A percentile compares a stretch with the other conserved stretches of the same genome.
Conservation (phyloP, 108 stramenopile species). For the Pelagomonas calceolata region DNA sequence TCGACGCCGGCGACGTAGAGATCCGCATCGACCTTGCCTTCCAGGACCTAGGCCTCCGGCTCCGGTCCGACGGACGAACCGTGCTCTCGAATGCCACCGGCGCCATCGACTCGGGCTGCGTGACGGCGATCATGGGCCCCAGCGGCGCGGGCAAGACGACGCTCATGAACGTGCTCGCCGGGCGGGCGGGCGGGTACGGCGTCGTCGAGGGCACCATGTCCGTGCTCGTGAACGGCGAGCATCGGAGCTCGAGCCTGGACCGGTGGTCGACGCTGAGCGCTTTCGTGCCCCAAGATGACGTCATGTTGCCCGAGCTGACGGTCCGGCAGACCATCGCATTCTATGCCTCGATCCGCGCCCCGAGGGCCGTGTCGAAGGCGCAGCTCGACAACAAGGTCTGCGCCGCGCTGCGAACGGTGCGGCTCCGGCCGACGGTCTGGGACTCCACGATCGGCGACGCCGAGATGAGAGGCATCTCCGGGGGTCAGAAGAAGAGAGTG, state of each 20-base stretch:
- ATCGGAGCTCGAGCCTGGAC: too few species aligned
- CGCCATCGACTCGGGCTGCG: neutral
- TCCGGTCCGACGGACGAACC: neutral
- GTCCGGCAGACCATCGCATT: conserved; percentile 3
- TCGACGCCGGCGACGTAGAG: too few species aligned
- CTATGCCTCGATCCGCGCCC: neutral
- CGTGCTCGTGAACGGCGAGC: neutral
- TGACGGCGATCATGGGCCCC: conserved; percentile 35
- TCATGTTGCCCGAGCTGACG: conserved; percentile 2
- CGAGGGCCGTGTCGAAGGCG: neutral
- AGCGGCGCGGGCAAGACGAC: conserved; percentile 36
- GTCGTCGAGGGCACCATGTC: too few species aligned
- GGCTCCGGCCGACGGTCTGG: neutral
- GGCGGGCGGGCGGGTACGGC: neutral
- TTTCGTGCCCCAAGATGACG: conserved; percentile 13
- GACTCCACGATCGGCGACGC: neutral
- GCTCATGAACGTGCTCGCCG: conserved; percentile 20
- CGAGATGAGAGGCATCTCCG: neutral
- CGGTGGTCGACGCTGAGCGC: neutral
- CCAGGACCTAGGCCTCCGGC: neutral
- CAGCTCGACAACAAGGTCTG: neutral
- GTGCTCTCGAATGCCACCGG: neutral
- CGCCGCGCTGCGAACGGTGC: conserved; percentile 22
- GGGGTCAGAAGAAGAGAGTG: neutral
- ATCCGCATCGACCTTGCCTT: neutral